Conservation (phyloP, 2,329 filamentous ascomycete genomes). For the Falciphora oryzae region DNA sequence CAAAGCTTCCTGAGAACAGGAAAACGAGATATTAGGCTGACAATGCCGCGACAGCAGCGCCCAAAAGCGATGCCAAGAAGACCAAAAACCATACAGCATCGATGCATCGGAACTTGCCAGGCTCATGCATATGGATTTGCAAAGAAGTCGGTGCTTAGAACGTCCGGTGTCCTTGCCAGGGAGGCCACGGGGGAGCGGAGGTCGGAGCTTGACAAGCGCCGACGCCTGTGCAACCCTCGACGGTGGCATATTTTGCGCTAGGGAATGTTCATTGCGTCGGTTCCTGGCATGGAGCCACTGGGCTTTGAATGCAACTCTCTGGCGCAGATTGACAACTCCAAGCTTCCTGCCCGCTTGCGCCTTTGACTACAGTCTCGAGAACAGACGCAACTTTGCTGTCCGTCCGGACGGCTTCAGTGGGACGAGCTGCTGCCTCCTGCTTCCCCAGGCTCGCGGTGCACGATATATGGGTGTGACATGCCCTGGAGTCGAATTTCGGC, state of each 20-base stretch:
- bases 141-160: neutral
- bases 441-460: neutral
- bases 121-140: neutral
- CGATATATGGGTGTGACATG: no score
- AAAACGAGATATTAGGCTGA: neutral
- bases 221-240: neutral
- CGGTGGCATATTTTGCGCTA: neutral
- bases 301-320: neutral
- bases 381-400: neutral
- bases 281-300: neutral
- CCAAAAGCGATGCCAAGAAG: neutral
- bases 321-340: neutral
- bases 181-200: neutral
- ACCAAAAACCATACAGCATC: neutral
- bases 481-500: no score
- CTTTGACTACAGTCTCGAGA: neutral
- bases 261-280: neutral
- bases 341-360: no score
- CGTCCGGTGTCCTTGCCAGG: neutral
- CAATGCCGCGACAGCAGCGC: neutral
- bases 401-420: neutral
- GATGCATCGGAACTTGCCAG: neutral
- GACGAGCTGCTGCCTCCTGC: neutral
- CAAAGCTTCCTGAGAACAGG: neutral
- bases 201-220: neutral